Evolutionary conservation across 192 early-diverging fungal species (phyloP), one percentile per base, ranked within the genome.

Genomic region (Podila horticola): DNA sequence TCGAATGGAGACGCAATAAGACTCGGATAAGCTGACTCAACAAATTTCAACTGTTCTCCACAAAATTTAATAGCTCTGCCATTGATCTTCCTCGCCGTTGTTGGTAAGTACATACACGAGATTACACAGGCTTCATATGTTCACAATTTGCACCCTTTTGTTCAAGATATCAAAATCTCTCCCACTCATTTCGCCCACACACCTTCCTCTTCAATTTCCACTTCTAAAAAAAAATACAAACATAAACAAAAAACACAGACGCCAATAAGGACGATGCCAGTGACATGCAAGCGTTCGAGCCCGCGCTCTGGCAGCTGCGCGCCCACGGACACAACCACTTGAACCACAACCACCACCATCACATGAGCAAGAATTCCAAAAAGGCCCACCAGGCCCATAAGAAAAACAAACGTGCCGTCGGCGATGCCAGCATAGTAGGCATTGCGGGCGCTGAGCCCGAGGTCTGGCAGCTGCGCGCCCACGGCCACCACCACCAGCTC

Each of bases 381-480:
- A 61, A 71, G 58, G 45, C 24, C 48, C 24, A n/a, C 10, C 9
- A 5, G n/a, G 31, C 24, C 12, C 34, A 33, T 13, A 74, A 74
- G 12, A 41, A 52, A 2, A 57, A 58, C 24, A 20, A 45, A 5
- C 24, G 28, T 17, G 26, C 26, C 49, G 38, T 36, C 7, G n/a
- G n/a, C n/a, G 26, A 51, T 5, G 33, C 29, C 11, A 59, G 60
- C 7, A 41, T 30, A 5, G 11, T 71, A 1, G 69, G 45, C 7
- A 41, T 62, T 10, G 64, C 64, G 28, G 68, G 33, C 2, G 74
- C 22, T 12, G 58, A 70, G 29, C 74, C 74, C 33, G 74, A 77
- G 28, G 49, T 77, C 22, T 77, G 74, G 74, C 74, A 77, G 20
- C 74, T 77, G 11, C 74, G 64, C 11, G 63, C 74, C 1, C 68